phyloP scores from a whole-genome alignment of 768 basidiomycete genomes.

The Tulasnella calospora region DNA sequence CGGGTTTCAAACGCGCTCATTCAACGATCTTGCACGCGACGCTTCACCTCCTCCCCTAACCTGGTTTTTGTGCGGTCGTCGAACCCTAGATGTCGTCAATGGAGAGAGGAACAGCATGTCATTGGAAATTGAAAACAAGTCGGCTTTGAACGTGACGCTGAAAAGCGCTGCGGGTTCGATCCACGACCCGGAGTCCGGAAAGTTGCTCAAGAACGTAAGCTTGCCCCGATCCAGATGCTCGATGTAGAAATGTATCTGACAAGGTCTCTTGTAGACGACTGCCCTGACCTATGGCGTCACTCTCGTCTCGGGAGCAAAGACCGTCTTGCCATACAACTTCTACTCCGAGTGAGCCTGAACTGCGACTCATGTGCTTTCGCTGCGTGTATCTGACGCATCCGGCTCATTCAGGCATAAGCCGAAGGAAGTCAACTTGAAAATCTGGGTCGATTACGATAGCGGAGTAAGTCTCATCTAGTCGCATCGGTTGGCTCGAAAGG shows the following conservation, averaged over 20 bases:
- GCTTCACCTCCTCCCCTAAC: neutral
- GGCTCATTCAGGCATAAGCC: constrained; percentile 44
- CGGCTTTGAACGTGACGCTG: constrained; percentile 65
- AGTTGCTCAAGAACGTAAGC: constrained; percentile 66
- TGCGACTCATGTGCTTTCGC: constrained; percentile 13
- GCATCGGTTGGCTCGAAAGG: neutral
- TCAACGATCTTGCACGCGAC: constrained; percentile 5
- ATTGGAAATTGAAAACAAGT: constrained; percentile 69
- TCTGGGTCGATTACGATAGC: constrained; percentile 68
- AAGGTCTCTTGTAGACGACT: constrained; percentile 48
- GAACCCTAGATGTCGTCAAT: constrained; percentile 63
- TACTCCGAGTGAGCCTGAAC: constrained; percentile 66
- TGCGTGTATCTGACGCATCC: constrained; percentile 23
- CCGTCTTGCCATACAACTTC: constrained; percentile 67
- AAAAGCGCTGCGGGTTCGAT: constrained; percentile 62
- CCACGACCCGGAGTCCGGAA: constrained; percentile 57
- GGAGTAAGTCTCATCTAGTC: constrained; percentile 47
- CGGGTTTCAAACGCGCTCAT: neutral
- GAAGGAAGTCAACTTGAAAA: constrained; percentile 63
- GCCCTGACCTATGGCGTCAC: constrained; percentile 49
- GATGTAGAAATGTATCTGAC: neutral
- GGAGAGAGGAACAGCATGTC: constrained; percentile 69
- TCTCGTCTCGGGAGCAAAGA: constrained; percentile 52
- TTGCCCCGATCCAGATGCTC: constrained; percentile 29
- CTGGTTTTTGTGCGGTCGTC: neutral